A percentile compares a stretch with the other conserved stretches of the same genome.
Evolutionary conservation across 1,284 basidiomycete species (phyloP).

Genomic region (Sporisorium iseilematis-ciliati): DNA sequence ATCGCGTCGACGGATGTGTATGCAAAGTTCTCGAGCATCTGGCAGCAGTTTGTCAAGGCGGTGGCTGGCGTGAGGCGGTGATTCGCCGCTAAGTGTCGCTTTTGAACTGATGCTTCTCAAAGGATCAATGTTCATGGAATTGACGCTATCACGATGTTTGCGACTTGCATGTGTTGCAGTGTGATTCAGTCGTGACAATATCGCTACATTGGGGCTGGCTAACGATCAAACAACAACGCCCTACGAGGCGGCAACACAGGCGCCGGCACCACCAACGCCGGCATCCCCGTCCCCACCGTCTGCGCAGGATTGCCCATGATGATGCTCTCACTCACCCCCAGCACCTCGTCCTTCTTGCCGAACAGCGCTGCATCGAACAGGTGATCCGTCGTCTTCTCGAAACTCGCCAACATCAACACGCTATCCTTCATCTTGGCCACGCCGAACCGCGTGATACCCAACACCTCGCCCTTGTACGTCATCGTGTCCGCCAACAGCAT

Average conservation of each 20-base stretch:
- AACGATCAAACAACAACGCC: constrained; percentile 59
- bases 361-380: constrained; percentile 97
- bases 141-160: background rate
- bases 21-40: constrained; percentile 21
- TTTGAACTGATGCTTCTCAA: no score
- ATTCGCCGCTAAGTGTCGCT: no score
- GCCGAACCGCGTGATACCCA: constrained; percentile 98
- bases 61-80: background rate
- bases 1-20: constrained; percentile 20
- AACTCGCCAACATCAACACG: constrained; percentile 97
- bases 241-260: constrained; percentile 55
- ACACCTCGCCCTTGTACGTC: constrained; percentile 98
- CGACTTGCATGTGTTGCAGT: background rate
- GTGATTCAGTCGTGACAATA: background rate
- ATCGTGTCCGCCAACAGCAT: constrained; percentile 99
- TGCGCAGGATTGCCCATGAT: constrained; percentile 99
- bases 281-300: constrained; percentile 88
- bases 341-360: constrained; percentile 93
- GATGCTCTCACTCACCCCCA: constrained; percentile 98
- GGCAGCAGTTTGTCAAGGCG: constrained; percentile 19
- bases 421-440: constrained; percentile 99
- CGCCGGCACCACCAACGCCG: constrained; percentile 51
- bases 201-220: background rate
- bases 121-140: background rate
- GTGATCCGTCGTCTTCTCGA: constrained; percentile 99